Evolutionary conservation across 1,139 yeast species (phyloP), one percentile per base, ranked within the genome.

Genomic region (Pichia terricola): DNA sequence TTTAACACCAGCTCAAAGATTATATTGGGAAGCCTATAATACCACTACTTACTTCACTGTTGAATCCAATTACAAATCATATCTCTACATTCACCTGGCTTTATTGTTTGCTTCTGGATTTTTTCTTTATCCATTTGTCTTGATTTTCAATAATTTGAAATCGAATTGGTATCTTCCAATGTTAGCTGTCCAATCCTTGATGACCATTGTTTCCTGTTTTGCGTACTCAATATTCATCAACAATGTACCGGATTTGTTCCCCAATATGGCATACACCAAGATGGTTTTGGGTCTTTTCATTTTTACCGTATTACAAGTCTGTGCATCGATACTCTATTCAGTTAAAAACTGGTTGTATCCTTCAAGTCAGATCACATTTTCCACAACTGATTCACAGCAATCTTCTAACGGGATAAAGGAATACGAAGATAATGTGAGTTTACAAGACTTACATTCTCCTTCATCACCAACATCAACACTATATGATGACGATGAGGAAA

Each of bases 11-110:
- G 82, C 78, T 44, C 96, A 88, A 62, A 67, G 78, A 45, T 61
- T 72, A 28, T 88, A 72, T 62, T 89, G 97, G 97, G 81, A 79
- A 45, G 62, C 64, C 35, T 89, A 87, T 63, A 78, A 84, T 56
- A 77, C 94, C n/a, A 81, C 94, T 5, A 82, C 87, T 11, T 88
- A 74, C 61, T 76, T 86, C 63, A 77, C 74, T 10, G 64, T 77
- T n/a, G 74, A 72, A 1, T 58, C 72, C 1, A 62, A 69, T 4
- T 73, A 73, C 52, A 72, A 75, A 48, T 50, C 68, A n/a, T 72
- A 80, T 2, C 65, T 89, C 40, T 67, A 70, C 54, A 56, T 70
- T 40, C 97, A 89, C 56, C 66, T 80, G 8, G 56, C 60, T 2
- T 59, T 77, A 25, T 64, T 79, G 27, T 43, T 69, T 3, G 9